Evolutionary conservation across 108 stramenopile species (phyloP), one percentile per base, ranked within the genome.

Genomic region (Cyclotella choctawhatcheeana): DNA sequence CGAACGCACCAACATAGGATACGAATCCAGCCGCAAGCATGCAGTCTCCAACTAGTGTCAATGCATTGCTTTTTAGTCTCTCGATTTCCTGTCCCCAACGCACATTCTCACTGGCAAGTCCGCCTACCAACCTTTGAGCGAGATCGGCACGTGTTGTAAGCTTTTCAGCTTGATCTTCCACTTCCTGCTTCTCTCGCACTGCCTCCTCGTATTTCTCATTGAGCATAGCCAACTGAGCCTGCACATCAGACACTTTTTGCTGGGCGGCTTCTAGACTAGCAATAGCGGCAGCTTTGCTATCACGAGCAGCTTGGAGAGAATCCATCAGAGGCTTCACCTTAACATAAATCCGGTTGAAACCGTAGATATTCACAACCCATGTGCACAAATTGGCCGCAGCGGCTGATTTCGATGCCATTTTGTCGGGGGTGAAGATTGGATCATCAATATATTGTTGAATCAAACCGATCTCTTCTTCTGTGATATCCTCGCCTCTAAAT

Each of bases 261-360:
- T 92, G 82, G 10, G 93, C 93, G 17, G 50, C 86, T 52, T 87
- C 87, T 21, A 94, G 70, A n/a, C 80, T 74, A 6, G 75, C 84
- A 43, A 91, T 86, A 3, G 95, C 91, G 22, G 66, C 83, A 22
- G 87, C 88, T 67, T 91, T 93, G 3, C 79, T 76, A 35, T 84
- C 83, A 20, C 87, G 86, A 25, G 95, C 95, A 24, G 64, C 86
- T 61, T 92, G 88, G 44, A 93, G 76, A 17, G 84, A 74, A 64
- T 95, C 91, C 93, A 95, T 95, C 5, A 96, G 87, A 21, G 95
- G 95, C 58, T 95, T 94, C 18, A 96, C 95, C 73, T 92, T 95
- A 43, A 95, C 93, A 69, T 93, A 95, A 52, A 96, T 94, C 29
- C 95, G 83, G 86, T 96, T 96, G 88, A 85, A 96, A 20, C 72